Evolutionary conservation across 2,329 filamentous ascomycete genomes (phyloP).

Genomic region (Colletotrichum sojae): DNA sequence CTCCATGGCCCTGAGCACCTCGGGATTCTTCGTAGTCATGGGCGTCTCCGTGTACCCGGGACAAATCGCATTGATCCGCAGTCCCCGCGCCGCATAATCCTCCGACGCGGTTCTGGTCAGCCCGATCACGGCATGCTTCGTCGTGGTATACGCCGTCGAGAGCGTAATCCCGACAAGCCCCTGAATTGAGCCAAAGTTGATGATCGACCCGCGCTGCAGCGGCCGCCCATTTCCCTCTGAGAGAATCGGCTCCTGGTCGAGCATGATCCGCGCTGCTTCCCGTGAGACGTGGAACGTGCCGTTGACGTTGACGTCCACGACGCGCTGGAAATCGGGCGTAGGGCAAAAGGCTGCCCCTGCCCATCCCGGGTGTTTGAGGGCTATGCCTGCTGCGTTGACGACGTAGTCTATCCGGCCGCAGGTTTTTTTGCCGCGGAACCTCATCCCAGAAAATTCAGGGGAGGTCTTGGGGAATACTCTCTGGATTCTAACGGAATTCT

Average conservation of each 20-base stretch:
- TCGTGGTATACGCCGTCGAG: constrained; percentile 32
- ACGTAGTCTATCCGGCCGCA: constrained; percentile 58
- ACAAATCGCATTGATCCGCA: constrained; percentile 55
- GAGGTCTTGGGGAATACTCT: too few species aligned
- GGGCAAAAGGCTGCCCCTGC: constrained; percentile 53
- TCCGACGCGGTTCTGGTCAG: constrained; percentile 50
- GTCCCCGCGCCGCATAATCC: constrained; percentile 56
- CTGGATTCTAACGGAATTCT: too few species aligned
- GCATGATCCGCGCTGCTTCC: constrained; percentile 58
- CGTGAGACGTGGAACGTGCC: constrained; percentile 58
- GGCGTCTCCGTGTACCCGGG: constrained; percentile 51
- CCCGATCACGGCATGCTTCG: constrained; percentile 34
- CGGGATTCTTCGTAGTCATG: constrained; percentile 47
- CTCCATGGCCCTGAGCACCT: constrained; percentile 47
- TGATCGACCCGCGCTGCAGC: constrained; percentile 34
- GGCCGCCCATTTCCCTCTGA: constrained; percentile 49
- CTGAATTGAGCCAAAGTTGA: constrained; percentile 38
- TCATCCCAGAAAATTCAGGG: too few species aligned
- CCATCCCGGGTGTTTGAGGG: constrained; percentile 54
- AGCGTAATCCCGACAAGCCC: constrained; percentile 32
- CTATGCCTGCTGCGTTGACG: constrained; percentile 58
- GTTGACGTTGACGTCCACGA: constrained; percentile 59
- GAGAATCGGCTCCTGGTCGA: constrained; percentile 56
- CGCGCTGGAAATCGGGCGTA: constrained; percentile 55
- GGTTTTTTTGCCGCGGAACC: too few species aligned